Evolutionary conservation across 2,329 filamentous ascomycete species (phyloP), one percentile per base, ranked within the genome.

Genomic region (Fusarium beomiforme): DNA sequence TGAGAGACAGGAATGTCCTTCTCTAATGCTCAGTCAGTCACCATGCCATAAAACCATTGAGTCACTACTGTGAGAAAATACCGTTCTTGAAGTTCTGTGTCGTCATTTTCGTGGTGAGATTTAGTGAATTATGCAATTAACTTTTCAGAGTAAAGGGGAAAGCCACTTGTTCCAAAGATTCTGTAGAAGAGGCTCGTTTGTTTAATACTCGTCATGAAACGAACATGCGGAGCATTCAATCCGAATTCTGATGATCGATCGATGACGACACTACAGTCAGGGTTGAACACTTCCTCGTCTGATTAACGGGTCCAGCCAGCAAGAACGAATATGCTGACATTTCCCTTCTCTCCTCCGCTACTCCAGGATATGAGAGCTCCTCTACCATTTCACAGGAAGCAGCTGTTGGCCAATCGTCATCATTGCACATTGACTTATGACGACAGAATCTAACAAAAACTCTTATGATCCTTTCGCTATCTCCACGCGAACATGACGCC

Each of bases 1-100:
- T 78, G 64, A 14, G 73, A 64, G 51, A 79, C 60, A 36, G 77
- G 77, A 55, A 79, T 75, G 19, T 76, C 62, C 49, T 70, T 64
- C 43, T 72, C 74, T 83, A 2, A 85, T 85, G 23, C 85, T 13
- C 12, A 37, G 16, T 72, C 19, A 72, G 66, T 26, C 43, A 9
- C 19, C 26, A 26, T 14, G 24, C 4, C 34, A 17, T 36, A 33
- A 21, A 26, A 21, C 11, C 29, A 13, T 19, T 21, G 6, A 24
- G n/a, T 46, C 44, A 13, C 16, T 3, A 8, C 21, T 6, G 17
- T 31, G 16, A 59, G 36, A 17, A 31, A 12, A 19, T 63, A 75
- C 73, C 73, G 42, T 74, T 68, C 51, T 75, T 68, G 53, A 75
- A 72, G 39, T 69, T 65, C n/a, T 71, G 64, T 24, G 71, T 68